Evolutionary conservation across 208 protist genomes (phyloP).

Genomic region (Trichomonas gallinae): DNA sequence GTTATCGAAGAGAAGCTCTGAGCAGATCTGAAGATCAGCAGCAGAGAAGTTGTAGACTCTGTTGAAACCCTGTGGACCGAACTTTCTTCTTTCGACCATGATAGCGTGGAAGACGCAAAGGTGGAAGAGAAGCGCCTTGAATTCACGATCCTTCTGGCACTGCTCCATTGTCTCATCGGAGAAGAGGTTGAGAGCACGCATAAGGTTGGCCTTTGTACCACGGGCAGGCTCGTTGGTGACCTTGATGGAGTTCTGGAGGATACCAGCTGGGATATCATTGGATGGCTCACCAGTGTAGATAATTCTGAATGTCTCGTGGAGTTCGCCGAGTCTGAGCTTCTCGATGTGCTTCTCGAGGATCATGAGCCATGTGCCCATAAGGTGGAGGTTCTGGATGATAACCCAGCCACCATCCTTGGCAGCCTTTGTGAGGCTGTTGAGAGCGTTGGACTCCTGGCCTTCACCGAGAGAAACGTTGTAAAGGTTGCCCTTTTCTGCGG

Average conservation of each 20-base stretch:
- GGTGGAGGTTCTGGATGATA: constrained; percentile 92
- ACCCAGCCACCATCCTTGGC: constrained; percentile 63
- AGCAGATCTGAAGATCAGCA: constrained; percentile 83
- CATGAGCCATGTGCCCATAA: constrained; percentile 81
- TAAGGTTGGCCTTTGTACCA: constrained; percentile 84
- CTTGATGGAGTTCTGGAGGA: constrained; percentile 92
- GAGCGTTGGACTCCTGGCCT: constrained; percentile 87
- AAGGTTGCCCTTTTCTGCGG: constrained; percentile 74
- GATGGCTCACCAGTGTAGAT: constrained; percentile 82
- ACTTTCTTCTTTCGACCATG: constrained; percentile 90
- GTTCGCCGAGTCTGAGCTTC: constrained; percentile 39
- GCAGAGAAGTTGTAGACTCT: constrained; percentile 84
- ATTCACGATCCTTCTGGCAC: constrained; percentile 79
- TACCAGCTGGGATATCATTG: constrained; percentile 68
- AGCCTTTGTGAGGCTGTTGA: constrained; percentile 63
- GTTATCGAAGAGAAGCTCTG: constrained; percentile 84
- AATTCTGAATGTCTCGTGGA: constrained; percentile 73
- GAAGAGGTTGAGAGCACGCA: constrained; percentile 80
- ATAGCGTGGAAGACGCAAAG: constrained; percentile 94
- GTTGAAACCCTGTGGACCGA: constrained; percentile 88
- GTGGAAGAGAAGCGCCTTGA: constrained; percentile 85
- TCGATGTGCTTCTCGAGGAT: constrained; percentile 77
- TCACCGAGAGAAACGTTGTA: constrained; percentile 89
- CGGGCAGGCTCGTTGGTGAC: constrained; percentile 90
- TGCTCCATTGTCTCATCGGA: constrained; percentile 77